Evolutionary conservation across 2,329 filamentous ascomycete genomes (phyloP).

Genomic region (Amesomyces nigricolor): DNA sequence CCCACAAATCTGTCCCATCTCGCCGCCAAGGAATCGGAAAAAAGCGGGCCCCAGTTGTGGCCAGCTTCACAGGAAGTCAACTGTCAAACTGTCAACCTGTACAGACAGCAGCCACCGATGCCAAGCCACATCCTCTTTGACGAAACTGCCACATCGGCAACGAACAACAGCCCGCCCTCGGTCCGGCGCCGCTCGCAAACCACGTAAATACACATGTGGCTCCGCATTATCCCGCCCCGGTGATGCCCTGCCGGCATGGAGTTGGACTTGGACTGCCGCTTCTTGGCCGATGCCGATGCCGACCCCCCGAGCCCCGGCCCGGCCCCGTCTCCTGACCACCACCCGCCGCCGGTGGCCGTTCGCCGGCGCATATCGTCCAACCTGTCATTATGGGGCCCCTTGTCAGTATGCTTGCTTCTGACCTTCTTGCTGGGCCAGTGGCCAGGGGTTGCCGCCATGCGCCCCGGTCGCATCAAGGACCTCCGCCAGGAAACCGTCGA

Average conservation of each 20-base stretch:
- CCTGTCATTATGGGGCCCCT: not conserved
- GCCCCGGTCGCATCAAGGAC: constrained; percentile 47
- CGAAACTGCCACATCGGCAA: constrained; percentile 4
- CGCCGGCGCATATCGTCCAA: not conserved
- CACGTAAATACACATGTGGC: constrained; percentile 20
- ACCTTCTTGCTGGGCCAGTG: constrained; percentile 36
- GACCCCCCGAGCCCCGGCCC: constrained; percentile 7
- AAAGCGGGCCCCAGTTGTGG: constrained; percentile 2
- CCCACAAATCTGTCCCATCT: not conserved
- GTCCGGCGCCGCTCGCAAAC: not conserved
- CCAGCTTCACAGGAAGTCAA: not conserved
- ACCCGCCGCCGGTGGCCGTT: not conserved
- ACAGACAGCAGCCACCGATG: not conserved
- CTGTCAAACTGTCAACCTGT: not conserved
- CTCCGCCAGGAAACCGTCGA: constrained; percentile 58
- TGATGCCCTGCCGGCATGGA: constrained; percentile 27
- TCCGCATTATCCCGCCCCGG: constrained; percentile 9
- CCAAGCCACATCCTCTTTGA: not conserved
- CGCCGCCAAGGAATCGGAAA: constrained; percentile 11
- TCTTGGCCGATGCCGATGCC: constrained; percentile 20
- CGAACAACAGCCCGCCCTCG: not conserved
- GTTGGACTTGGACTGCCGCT: constrained; percentile 16
- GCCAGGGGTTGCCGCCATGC: constrained; percentile 46
- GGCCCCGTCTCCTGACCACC: not conserved
- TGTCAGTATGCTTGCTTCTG: constrained; percentile 27